phyloP scores from a whole-genome alignment of 148 eudicot genomes.

The Cornus florida region DNA sequence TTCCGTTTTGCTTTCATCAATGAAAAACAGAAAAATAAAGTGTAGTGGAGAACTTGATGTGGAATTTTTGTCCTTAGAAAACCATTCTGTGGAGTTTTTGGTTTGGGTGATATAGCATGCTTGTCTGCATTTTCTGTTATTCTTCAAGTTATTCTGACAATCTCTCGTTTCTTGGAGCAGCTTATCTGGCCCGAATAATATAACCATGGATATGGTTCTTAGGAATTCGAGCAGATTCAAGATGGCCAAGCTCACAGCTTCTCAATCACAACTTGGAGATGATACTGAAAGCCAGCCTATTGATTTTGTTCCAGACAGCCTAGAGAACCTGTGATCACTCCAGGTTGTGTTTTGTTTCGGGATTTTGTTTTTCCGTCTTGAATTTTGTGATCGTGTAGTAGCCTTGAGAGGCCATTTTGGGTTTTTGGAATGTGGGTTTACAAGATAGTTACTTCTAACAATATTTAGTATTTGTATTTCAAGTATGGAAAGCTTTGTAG shows the following conservation, averaged over 20 bases:
- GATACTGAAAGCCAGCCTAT: slow-evolving; percentile 50
- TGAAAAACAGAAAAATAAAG: too few relatives aligned
- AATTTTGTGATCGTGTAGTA: background rate
- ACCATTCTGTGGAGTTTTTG: too few relatives aligned
- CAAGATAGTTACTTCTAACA: too few relatives aligned
- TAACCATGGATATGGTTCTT: slow-evolving; percentile 42
- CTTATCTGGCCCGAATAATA: slow-evolving; percentile 19
- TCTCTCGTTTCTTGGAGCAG: slow-evolving; percentile 27
- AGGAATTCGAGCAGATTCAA: slow-evolving; percentile 71
- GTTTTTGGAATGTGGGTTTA: background rate
- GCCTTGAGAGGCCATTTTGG: background rate
- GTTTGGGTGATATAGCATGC: background rate
- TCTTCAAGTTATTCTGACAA: background rate
- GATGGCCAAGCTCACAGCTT: slow-evolving; percentile 65
- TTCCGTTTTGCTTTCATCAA: background rate
- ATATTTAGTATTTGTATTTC: too few relatives aligned
- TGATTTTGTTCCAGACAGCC: slow-evolving; percentile 74
- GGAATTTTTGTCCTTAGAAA: background rate
- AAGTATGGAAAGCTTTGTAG: background rate
- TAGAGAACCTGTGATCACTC: slow-evolving; percentile 22
- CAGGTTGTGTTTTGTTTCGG: background rate
- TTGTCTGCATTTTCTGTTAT: background rate
- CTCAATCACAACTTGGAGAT: slow-evolving; percentile 51
- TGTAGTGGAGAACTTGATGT: too few relatives aligned
- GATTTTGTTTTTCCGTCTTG: background rate